Evolutionary conservation across 441 rosid species (phyloP).

Genomic region (Gossypium gossypioides): DNA sequence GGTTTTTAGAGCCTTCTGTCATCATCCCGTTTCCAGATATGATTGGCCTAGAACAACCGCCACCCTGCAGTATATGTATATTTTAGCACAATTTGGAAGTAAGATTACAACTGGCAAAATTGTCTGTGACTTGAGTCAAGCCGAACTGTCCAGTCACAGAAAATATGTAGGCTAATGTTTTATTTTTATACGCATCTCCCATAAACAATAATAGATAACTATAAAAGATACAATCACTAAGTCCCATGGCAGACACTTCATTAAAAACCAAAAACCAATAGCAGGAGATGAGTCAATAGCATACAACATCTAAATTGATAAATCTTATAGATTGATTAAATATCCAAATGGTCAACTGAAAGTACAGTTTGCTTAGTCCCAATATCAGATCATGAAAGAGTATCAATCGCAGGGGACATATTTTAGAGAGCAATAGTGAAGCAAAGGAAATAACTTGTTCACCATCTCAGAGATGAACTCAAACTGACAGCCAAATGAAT

Average conservation of each 20-base stretch:
- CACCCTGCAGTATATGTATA: constrained; percentile 38
- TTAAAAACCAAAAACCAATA: not conserved
- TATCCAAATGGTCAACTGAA: not conserved
- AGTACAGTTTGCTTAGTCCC: not conserved
- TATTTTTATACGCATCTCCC: not conserved
- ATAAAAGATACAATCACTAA: not conserved
- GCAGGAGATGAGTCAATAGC: not conserved
- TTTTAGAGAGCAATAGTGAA: not conserved
- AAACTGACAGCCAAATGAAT: not conserved
- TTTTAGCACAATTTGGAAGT: constrained; percentile 1
- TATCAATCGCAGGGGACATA: not conserved
- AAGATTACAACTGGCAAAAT: not conserved
- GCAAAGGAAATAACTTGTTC: constrained; percentile 1
- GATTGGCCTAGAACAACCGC: constrained; percentile 35
- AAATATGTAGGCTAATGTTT: not conserved
- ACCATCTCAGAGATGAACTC: not conserved
- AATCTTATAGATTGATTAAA: not conserved
- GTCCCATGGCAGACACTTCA: not conserved
- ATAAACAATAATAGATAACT: not conserved
- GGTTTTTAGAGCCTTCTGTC: constrained; percentile 36
- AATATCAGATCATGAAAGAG: not conserved
- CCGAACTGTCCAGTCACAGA: not conserved
- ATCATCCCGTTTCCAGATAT: constrained; percentile 42
- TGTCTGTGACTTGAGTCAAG: not conserved
- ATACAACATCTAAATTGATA: not conserved